Percentiles rank a stretch among this genome's conserved stretches.
Conservation (phyloP, 306 rosid species). For the Cucumis cinereus region DNA sequence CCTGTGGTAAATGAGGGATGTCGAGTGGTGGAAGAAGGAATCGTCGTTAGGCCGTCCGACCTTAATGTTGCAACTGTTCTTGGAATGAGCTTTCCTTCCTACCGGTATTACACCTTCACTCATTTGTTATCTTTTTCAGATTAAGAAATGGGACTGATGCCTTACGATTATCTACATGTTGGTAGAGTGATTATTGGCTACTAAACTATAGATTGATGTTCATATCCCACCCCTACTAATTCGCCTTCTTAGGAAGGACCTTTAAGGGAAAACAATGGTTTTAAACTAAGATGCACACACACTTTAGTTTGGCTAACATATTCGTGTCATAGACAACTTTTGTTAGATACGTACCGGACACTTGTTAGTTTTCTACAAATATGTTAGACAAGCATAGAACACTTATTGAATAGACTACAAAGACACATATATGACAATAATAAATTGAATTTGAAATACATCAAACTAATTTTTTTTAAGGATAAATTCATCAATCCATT, state of each 20-base stretch:
- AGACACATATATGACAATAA: too few relatives aligned
- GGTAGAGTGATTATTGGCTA: neutral
- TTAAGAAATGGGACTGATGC: neutral
- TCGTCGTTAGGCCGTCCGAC: constrained; percentile 80
- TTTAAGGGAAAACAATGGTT: neutral
- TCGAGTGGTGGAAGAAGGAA: constrained; percentile 72
- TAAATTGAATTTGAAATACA: too few relatives aligned
- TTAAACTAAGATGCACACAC: neutral
- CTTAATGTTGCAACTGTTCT: constrained; percentile 85
- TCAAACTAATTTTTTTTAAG: too few relatives aligned
- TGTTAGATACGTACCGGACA: too few relatives aligned
- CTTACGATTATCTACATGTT: neutral
- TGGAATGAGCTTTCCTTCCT: constrained; percentile 95
- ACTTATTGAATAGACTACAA: too few relatives aligned
- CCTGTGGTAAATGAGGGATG: constrained; percentile 95
- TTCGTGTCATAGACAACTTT: too few relatives aligned
- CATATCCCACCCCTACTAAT: too few relatives aligned
- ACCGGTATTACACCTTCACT: constrained; percentile 28
- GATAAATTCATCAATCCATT: too few relatives aligned
- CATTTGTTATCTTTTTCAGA: constrained; percentile 3
- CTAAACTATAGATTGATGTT: neutral
- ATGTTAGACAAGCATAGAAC: too few relatives aligned
- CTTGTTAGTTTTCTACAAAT: too few relatives aligned
- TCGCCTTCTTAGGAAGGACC: too few relatives aligned
- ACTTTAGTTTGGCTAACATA: too few relatives aligned